These are phyloP conservation scores for Begonia fuchsioides DNA, from an alignment of 306 rosid genomes.

Conservation along the genomic window DNA sequence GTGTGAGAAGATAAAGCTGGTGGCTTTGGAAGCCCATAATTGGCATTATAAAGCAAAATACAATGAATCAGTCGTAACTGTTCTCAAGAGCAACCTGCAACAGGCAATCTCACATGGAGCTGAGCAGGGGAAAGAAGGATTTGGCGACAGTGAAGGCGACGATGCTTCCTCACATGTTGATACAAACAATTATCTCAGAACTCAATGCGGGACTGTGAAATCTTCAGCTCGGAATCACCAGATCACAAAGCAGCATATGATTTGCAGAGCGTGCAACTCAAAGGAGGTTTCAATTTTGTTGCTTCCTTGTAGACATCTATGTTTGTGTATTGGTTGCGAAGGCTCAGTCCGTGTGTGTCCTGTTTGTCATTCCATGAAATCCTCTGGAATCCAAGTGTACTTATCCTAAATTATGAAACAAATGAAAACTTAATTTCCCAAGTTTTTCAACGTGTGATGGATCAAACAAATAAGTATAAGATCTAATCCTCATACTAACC, in stretches of 20 bases:
- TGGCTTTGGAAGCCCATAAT: constrained; percentile 67
- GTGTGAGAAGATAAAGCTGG: constrained; percentile 71
- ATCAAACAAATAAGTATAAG: too few relatives aligned
- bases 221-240: background rate
- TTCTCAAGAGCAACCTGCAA: constrained; percentile 63
- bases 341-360: constrained; percentile 57
- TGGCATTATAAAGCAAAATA: constrained; percentile 83
- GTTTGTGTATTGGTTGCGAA: constrained; percentile 82
- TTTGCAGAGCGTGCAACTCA: constrained; percentile 52
- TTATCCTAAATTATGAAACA: constrained; percentile 35
- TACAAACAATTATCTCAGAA: constrained; percentile 29
- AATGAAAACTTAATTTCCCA: background rate
- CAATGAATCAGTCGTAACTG: constrained; percentile 75
- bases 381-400: constrained; percentile 54
- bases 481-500: too few relatives aligned
- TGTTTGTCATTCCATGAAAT: constrained; percentile 58
- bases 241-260: constrained; percentile 27
- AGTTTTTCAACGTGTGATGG: too few relatives aligned
- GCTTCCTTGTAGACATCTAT: constrained; percentile 87
- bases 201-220: too few relatives aligned
- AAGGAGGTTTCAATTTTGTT: constrained; percentile 70
- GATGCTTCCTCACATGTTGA: constrained; percentile 54
- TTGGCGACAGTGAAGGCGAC: constrained; percentile 83
- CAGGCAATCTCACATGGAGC: constrained; percentile 79
- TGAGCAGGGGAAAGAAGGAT: constrained; percentile 87